phyloP scores from a whole-genome alignment of 1,284 basidiomycete genomes.

The Blastosporella zonata region DNA sequence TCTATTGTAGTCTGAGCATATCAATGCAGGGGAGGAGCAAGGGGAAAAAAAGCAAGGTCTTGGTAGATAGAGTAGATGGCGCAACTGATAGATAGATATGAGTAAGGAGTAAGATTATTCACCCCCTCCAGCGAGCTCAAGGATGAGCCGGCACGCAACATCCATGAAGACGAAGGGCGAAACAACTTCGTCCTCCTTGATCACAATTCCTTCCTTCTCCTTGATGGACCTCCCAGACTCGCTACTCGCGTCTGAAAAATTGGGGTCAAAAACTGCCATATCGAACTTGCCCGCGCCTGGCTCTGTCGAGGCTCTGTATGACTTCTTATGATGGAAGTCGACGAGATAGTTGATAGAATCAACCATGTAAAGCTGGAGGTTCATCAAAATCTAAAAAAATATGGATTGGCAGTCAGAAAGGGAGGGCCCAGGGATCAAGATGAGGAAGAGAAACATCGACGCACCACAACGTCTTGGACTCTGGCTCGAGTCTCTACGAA shows the following conservation, averaged over 20 bases:
- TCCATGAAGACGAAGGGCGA: slow-evolving; percentile 98
- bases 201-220: slow-evolving; percentile 37
- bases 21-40: slow-evolving; percentile 3
- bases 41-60: not conserved
- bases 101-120: slow-evolving; percentile 14
- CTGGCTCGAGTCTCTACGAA: slow-evolving; percentile 93
- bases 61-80: slow-evolving; percentile 2
- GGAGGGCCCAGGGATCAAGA: not conserved
- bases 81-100: not conserved
- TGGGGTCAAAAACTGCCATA: slow-evolving; percentile 51
- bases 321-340: slow-evolving; percentile 96
- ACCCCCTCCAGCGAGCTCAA: slow-evolving; percentile 74
- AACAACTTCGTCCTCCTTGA: slow-evolving; percentile 75
- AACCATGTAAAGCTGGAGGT: slow-evolving; percentile 94
- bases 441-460: slow-evolving; percentile 28
- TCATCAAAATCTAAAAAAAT: slow-evolving; percentile 80
- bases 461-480: slow-evolving; percentile 86
- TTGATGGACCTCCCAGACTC: slow-evolving; percentile 48
- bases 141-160: slow-evolving; percentile 81
- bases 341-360: slow-evolving; percentile 96
- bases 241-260: slow-evolving; percentile 46
- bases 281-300: slow-evolving; percentile 67
- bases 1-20: slow-evolving; percentile 10
- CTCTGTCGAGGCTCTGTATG: slow-evolving; percentile 69
- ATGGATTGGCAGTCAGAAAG: not conserved